Evolutionary conservation across 2,329 filamentous ascomycete genomes (phyloP), one percentile per base, ranked within the genome.

Genomic region (Hypoxylon sp.): DNA sequence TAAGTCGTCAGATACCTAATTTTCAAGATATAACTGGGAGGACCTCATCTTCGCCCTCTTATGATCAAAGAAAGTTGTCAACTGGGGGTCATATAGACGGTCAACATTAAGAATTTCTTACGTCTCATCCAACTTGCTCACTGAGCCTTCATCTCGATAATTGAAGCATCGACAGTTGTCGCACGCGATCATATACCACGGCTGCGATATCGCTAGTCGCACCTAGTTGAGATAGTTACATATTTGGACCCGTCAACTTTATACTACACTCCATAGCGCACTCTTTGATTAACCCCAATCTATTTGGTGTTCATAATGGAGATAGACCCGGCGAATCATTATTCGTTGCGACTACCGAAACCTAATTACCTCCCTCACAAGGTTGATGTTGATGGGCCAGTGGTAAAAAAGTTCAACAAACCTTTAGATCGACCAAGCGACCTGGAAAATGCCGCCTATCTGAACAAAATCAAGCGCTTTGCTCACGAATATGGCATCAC

Each of bases 401-500:
- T 87, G 51, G 83, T 88, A 25, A 80, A 87, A 73, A 82, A 86
- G 65, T 85, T 83, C 73, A 78, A 79, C 68, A 76, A 79, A 32
- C 84, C 84, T 3, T 79, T 88, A 21, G 85, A 82, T 59, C 77
- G 78, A 37, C 81, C 85, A 23, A 81, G 79, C 69, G 84, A 87
- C 70, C 77, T 83, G 65, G 86, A 88, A 55, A 86, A 88, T 73
- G 84, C 82, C 65, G 82, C 81, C 63, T 88, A 83, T 75, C 85
- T 84, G 70, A 82, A 81, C 74, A 87, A 87, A 76, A 86, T 85
- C 78, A 86, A 86, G 75, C 83, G 83, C 57, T 78, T 83, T 21
- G 86, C 85, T 23, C 81, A 85, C 63, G 82, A 86, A 54, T 85
- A 92, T 78, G 90, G 89, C 71, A 92, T 97, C 74, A 88, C 89